Base-by-base conservation (phyloP, 352 stramenopile genomes). In the Stramenopiles sp. region DNA sequence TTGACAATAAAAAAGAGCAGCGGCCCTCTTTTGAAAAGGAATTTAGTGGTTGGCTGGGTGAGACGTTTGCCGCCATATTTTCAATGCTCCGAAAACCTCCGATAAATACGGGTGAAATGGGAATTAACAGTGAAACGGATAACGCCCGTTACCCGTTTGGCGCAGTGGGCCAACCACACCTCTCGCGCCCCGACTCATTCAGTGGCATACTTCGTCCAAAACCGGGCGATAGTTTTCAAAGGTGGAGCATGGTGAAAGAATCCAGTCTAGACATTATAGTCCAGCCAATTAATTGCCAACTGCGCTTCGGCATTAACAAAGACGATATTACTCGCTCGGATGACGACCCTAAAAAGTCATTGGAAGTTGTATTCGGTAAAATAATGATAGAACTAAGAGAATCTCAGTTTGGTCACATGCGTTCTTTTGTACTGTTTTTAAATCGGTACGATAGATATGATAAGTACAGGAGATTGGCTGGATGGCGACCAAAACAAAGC, bases 381-480 rank as follows among this genome's bases (percentile, higher is more conserved):
- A 63, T 63, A 63, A 63, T 18, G 12, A 63, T 63, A 63, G 25
- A 63, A 63, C 25, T 63, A 25, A 12, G 25, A 25, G 43, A 63
- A 63, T 63, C 43, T 63, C 43, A 63, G 25, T 63, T 63, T 63
- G 43, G 43, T 25, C 43, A 63, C 25, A 63, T 63, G 25, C 12
- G 43, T 12, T 63, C 43, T 63, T 63, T 63, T 25, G 25, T 63
- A 18, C 43, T 63, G 12, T 63, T 63, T 25, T 18, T 63, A 18
- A 63, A 63, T 63, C 12, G 43, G 43, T 63, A 63, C 25, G 43
- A 63, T 63, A 12, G 43, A 63, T 63, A 63, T 63, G 43, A 63
- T 63, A 12, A 25, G 12, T 12, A 12, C 12, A 63, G 43, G 25
- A 12, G 43, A 25, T 63, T 63, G 43, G 43, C 43, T 12, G 43